A percentile compares a stretch with the other conserved stretches of the same genome.
These are phyloP conservation scores for Apiospora rasikravindrae DNA, from an alignment of 2,329 filamentous ascomycete species.

Conservation along the genomic window DNA sequence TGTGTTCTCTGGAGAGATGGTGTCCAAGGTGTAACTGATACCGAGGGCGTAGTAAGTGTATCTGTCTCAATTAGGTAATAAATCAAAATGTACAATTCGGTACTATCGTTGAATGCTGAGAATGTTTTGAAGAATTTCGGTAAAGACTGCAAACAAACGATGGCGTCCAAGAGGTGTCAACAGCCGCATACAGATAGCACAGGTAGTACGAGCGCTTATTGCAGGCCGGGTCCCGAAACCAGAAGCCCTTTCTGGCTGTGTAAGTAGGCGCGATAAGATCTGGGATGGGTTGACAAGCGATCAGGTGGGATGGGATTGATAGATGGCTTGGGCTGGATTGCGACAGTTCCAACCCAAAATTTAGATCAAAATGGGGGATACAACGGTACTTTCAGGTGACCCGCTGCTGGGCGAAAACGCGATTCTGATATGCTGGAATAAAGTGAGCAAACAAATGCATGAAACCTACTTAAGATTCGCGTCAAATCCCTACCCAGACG, in stretches of 20 bases:
- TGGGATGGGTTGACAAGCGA: neutral
- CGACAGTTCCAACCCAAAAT: constrained; percentile 2
- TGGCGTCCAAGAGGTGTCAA: neutral
- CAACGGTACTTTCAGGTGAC: neutral
- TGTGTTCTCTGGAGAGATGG: neutral
- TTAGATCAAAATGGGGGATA: neutral
- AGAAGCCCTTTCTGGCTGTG: neutral
- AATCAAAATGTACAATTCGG: neutral
- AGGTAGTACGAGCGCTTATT: neutral
- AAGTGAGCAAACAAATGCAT: constrained; percentile 8
- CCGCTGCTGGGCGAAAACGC: constrained; percentile 1
- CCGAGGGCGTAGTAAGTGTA: neutral
- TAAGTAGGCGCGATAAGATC: constrained; percentile 8
- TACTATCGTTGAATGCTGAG: neutral
- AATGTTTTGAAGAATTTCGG: neutral
- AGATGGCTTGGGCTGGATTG: constrained; percentile 10
- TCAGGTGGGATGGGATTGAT: constrained; percentile 3
- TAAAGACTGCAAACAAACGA: neutral
- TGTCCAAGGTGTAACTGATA: neutral
- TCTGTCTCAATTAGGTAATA: constrained; percentile 10
- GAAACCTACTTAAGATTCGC: constrained; percentile 3
- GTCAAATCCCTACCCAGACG: neutral
- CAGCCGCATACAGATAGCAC: neutral
- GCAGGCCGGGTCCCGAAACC: neutral
- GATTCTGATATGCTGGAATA: neutral